Percentiles rank a stretch among this genome's conserved stretches.
These are phyloP conservation scores for Starmerella sp. DNA, from an alignment of 805 yeast genomes.

Conservation along the genomic window DNA sequence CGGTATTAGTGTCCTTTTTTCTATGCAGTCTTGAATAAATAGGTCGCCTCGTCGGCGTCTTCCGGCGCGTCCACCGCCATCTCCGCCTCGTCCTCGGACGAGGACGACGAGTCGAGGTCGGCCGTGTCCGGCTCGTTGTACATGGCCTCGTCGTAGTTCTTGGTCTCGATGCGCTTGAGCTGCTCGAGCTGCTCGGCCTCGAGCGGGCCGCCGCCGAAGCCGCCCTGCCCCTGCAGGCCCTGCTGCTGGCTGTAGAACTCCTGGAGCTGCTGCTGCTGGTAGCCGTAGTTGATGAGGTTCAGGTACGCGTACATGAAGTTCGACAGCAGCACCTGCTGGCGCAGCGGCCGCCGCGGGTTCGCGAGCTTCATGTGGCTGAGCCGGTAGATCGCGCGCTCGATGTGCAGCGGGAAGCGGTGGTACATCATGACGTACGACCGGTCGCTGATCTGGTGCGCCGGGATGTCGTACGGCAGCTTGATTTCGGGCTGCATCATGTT, in stretches of 20 bases:
- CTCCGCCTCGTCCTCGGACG: conserved; percentile 17
- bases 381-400: conserved; percentile 90
- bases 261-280: conserved; percentile 29
- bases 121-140: conserved; percentile 3
- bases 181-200: conserved; percentile 18
- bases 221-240: conserved; percentile 7
- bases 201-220: conserved; percentile 5
- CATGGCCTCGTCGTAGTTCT: conserved; percentile 15
- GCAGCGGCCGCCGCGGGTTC: conserved; percentile 78
- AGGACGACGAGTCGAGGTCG: conserved; percentile 5
- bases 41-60: background rate
- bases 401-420: conserved; percentile 78
- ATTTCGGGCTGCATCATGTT: conserved; percentile 14
- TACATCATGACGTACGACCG: conserved; percentile 30
- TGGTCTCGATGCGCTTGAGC: conserved; percentile 14
- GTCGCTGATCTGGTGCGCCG: conserved; percentile 30
- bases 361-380: conserved; percentile 87
- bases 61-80: background rate
- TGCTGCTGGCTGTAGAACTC: conserved; percentile 14
- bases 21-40: background rate
- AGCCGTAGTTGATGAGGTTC: conserved; percentile 80
- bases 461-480: conserved; percentile 30
- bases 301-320: conserved; percentile 97
- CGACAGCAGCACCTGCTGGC: conserved; percentile 85
- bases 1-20: background rate